Evolutionary conservation across 2,329 filamentous ascomycete genomes (phyloP).

Genomic region (Pleomassaria siparia): DNA sequence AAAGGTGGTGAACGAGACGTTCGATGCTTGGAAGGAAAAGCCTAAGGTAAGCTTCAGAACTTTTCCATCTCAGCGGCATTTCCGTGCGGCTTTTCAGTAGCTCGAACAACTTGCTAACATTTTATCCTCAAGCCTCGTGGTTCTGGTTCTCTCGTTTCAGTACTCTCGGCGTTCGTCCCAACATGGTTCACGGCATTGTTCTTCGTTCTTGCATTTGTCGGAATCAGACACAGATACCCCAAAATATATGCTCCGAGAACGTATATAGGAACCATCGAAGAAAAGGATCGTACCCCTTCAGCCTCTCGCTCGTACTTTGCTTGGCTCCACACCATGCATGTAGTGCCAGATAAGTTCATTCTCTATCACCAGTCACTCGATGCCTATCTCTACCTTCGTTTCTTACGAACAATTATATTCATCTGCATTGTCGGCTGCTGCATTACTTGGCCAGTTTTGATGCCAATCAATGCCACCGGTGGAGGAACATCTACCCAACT

Average conservation of each 20-base stretch:
- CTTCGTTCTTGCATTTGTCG: conserved; percentile 40
- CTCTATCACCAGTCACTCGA: conserved; percentile 92
- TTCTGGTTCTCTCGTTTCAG: conserved; percentile 34
- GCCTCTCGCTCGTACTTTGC: conserved; percentile 33
- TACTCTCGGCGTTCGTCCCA: conserved; percentile 40
- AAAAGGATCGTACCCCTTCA: conserved; percentile 46
- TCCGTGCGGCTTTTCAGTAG: background rate
- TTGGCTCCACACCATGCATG: conserved; percentile 53
- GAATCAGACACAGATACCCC: conserved; percentile 46
- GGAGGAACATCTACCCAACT: conserved; percentile 66
- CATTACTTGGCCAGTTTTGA: conserved; percentile 85
- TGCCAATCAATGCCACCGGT: conserved; percentile 87
- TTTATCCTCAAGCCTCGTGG: conserved; percentile 24
- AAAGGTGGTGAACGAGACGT: conserved; percentile 1
- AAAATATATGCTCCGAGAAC: conserved; percentile 50
- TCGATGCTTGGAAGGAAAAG: conserved; percentile 12
- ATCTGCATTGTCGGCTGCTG: conserved; percentile 81
- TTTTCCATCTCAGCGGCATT: background rate
- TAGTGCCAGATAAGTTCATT: conserved; percentile 71
- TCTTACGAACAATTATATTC: conserved; percentile 74
- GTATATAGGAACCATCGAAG: conserved; percentile 47
- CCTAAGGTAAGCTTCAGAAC: conserved; percentile 12
- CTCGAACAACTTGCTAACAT: conserved; percentile 10
- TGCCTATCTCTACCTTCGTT: conserved; percentile 86
- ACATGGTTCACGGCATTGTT: conserved; percentile 32